Percentiles rank a stretch among this genome's conserved stretches.
phyloP scores from a whole-genome alignment of 2,329 filamentous ascomycete genomes.

The Aphanoascus verrucosus region DNA sequence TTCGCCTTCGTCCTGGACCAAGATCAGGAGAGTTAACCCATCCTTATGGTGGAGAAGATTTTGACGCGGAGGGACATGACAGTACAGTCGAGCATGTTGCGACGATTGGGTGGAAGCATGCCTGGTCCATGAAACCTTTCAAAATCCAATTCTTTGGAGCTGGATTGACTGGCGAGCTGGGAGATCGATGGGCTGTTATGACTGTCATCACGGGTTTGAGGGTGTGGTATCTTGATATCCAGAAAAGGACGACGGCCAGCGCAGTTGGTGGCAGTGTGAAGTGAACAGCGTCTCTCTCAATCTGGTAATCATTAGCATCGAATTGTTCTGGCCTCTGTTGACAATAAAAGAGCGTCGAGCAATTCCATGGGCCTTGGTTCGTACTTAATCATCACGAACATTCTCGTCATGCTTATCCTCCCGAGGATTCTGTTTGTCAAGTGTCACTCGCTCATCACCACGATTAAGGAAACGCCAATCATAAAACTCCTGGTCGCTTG shows the following conservation, averaged over 20 bases:
- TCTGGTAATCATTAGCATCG: too few species aligned
- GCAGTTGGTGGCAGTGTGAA: too few species aligned
- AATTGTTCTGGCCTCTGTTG: neutral
- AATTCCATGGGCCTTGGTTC: neutral
- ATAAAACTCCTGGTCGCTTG: too few species aligned
- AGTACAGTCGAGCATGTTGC: neutral
- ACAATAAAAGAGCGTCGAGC: neutral
- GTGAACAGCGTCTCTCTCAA: too few species aligned
- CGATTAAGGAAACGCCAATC: neutral
- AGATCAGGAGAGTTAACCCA: neutral
- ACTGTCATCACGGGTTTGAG: slow-evolving; percentile 2
- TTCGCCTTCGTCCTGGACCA: neutral
- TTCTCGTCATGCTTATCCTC: neutral
- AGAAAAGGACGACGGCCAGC: neutral
- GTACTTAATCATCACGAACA: neutral
- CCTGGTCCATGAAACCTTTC: slow-evolving; percentile 4
- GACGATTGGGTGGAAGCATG: neutral
- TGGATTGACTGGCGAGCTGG: slow-evolving; percentile 6
- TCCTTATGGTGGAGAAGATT: neutral
- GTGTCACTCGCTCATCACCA: neutral
- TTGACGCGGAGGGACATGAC: neutral
- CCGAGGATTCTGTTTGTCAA: neutral
- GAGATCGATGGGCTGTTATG: slow-evolving; percentile 9
- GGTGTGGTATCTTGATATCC: slow-evolving; percentile 8
- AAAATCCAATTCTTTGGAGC: slow-evolving; percentile 3